Percentiles rank a stretch among this genome's conserved stretches.
Evolutionary conservation across 495 filamentous ascomycete species (phyloP).

Genomic region (Penicillium mononematosum): DNA sequence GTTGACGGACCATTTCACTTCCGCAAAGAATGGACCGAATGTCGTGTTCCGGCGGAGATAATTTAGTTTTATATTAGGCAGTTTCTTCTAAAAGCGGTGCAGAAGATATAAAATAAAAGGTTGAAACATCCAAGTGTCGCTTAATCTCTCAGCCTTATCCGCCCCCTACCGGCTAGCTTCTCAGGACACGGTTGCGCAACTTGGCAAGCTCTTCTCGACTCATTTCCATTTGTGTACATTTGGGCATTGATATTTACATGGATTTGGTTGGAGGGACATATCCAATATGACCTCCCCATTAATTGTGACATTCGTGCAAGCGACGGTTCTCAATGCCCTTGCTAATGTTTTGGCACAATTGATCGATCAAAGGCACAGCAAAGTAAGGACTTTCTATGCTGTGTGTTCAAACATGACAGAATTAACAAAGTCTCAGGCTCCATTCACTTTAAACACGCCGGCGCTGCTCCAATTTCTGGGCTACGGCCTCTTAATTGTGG

Average conservation of each 20-base stretch:
- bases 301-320: slow-evolving; percentile 65
- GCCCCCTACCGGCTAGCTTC: background rate
- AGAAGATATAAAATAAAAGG: background rate
- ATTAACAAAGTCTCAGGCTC: slow-evolving; percentile 17
- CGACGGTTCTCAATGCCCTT: slow-evolving; percentile 62
- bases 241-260: background rate
- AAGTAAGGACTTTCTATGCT: slow-evolving; percentile 46
- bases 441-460: slow-evolving; percentile 54
- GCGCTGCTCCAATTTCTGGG: slow-evolving; percentile 76
- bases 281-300: slow-evolving; percentile 50
- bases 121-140: slow-evolving; percentile 5
- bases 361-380: slow-evolving; percentile 10
- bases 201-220: slow-evolving; percentile 19
- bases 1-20: slow-evolving; percentile 50
- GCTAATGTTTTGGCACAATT: slow-evolving; percentile 19
- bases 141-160: slow-evolving; percentile 12
- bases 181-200: slow-evolving; percentile 36
- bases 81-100: background rate
- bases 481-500: slow-evolving; percentile 72
- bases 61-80: background rate
- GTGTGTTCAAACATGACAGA: background rate
- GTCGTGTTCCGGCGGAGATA: slow-evolving; percentile 32
- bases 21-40: slow-evolving; percentile 46
- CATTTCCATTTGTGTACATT: background rate
- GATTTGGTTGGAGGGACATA: background rate